Evolutionary conservation across 2,329 filamentous ascomycete species (phyloP).

Genomic region (Biscogniauxia sp.): DNA sequence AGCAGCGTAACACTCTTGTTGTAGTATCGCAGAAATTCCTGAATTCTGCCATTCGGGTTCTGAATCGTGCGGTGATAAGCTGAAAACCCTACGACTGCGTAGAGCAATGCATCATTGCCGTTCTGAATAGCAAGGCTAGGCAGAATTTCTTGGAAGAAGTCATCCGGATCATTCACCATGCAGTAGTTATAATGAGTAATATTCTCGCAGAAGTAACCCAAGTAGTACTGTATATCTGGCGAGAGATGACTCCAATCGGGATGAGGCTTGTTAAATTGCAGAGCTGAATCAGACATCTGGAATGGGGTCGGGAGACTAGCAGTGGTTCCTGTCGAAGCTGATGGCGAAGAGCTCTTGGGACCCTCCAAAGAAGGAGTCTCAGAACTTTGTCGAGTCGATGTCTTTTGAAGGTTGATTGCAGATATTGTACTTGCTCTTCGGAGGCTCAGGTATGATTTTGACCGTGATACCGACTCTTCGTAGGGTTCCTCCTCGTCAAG

Average conservation of each 20-base stretch:
- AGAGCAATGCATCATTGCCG: conserved; percentile 73
- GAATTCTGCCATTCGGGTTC: conserved; percentile 68
- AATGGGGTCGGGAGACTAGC: conserved; percentile 35
- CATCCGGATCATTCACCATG: conserved; percentile 65
- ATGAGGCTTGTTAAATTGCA: conserved; percentile 27
- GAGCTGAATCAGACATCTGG: conserved; percentile 31
- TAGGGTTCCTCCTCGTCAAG: conserved; percentile 51
- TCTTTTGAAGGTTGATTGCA: conserved; percentile 35
- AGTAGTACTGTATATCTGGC: conserved; percentile 71
- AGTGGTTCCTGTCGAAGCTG: conserved; percentile 45
- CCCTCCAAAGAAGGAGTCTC: conserved; percentile 54
- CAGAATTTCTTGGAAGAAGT: conserved; percentile 72
- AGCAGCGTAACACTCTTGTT: conserved; percentile 81
- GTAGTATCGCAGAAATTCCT: conserved; percentile 85
- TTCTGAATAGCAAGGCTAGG: conserved; percentile 66
- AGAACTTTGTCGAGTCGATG: conserved; percentile 44
- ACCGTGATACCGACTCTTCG: conserved; percentile 28
- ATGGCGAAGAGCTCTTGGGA: conserved; percentile 52
- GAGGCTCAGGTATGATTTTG: conserved; percentile 22
- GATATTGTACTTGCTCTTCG: conserved; percentile 40
- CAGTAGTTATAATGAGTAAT: conserved; percentile 83
- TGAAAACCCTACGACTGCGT: conserved; percentile 83
- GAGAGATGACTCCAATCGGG: conserved; percentile 59
- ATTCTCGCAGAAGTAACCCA: conserved; percentile 74
- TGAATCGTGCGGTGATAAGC: conserved; percentile 80